Conservation (phyloP, 345 rosid species). For the Brassica incana region DNA sequence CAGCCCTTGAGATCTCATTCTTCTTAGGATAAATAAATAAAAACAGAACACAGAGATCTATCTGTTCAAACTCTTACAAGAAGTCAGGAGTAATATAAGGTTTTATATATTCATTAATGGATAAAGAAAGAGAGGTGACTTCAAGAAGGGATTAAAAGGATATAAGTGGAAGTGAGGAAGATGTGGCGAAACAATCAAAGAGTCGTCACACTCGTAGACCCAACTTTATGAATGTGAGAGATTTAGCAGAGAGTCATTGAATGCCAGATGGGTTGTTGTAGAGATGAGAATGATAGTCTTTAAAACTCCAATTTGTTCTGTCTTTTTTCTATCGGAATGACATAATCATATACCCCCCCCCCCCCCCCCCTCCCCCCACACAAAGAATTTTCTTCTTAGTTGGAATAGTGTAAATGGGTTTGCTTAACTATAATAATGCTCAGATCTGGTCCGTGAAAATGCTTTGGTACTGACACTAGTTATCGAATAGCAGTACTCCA, state of each 20-base stretch:
- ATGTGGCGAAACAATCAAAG: conserved; percentile 36
- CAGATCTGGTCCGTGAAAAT: conserved; percentile 25
- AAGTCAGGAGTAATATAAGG: background rate
- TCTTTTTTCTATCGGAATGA: conserved; percentile 8
- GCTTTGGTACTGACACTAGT: background rate
- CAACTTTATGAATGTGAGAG: conserved; percentile 35
- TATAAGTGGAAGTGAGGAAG: conserved; percentile 18
- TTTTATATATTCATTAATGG: background rate
- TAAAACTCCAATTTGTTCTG: background rate
- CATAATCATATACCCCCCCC: conserved; percentile 4
- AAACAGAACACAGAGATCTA: background rate
- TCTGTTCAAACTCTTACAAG: background rate
- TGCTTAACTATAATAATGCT: background rate
- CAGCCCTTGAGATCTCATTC: conserved; percentile 51
- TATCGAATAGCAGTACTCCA: background rate
- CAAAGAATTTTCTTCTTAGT: background rate
- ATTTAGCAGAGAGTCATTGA: conserved; percentile 23
- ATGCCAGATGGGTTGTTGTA: conserved; percentile 34
- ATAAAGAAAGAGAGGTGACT: conserved; percentile 29
- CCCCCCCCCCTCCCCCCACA: too few relatives aligned
- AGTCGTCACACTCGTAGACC: conserved; percentile 42
- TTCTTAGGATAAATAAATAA: background rate
- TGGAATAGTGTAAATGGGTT: background rate
- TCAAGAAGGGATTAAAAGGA: conserved; percentile 4
- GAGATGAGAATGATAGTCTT: conserved; percentile 32